Base-by-base conservation (phyloP, 2,329 filamentous ascomycete genomes). In the Teratosphaeria zuluensis region DNA sequence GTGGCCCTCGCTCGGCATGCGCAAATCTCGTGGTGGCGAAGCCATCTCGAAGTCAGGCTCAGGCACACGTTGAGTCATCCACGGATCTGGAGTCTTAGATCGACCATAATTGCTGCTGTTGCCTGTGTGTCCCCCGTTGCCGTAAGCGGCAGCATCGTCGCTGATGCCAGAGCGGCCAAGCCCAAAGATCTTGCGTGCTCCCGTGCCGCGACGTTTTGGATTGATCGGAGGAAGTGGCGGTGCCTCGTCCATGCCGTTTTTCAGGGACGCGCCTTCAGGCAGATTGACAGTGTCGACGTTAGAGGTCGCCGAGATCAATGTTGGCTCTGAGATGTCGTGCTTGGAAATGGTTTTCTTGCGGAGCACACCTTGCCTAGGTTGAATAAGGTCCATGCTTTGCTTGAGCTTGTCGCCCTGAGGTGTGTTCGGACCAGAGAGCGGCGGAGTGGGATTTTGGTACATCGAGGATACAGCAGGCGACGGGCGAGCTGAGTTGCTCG, bases 281-380 rank as follows among this genome's bases (percentile, higher is more conserved):
- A 86, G 75, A 38, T 80, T 80, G 38, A 85, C 75, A 0, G 80
- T 80, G 53, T 84, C 81, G 31, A 84, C 77, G 52, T 81, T 80
- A 1, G 80, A 83, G 3, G 83, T 85, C 9, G 76, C 76, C 1
- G 78, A 80, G 30, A 81, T 66, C 60, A 82, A 76, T 3, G 73
- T 75, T 0, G 84, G 84, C 64, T 86, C 84, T 1, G 82, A 85
- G 55, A 87, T 87, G 59, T 81, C 79, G 12, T 76, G 74, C 70
- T 87, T 87, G 62, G 80, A 80, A 54, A 86, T 76, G 0, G 79
- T 76, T 65, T 80, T 80, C 73, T 85, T 86, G 42, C 81, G 78
- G n/a, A 65, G 64, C 30, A 73, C 38, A 76, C 77, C 4, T 32
- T 77, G 78, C 6, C 76, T 71, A 19, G 77, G 74, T 33, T 77